Percentiles rank a stretch among this genome's conserved stretches.
phyloP scores from a whole-genome alignment of 2,329 filamentous ascomycete species.

The Dothiorella sarmentorum region DNA sequence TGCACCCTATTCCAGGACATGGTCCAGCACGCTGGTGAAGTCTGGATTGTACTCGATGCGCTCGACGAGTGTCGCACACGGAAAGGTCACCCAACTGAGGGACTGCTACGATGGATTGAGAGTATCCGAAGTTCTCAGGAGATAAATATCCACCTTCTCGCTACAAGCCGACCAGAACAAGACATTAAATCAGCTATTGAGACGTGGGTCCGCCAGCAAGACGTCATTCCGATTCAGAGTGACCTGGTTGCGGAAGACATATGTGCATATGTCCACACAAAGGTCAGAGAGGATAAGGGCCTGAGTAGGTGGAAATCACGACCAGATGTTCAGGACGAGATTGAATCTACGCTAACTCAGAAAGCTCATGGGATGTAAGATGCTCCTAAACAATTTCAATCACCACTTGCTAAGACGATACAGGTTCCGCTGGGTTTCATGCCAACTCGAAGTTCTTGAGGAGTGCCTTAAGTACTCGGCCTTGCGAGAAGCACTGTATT shows the following conservation, averaged over 20 bases:
- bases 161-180: background rate
- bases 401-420: background rate
- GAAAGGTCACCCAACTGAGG: background rate
- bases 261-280: background rate
- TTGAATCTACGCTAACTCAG: background rate
- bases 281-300: background rate
- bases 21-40: conserved; percentile 5
- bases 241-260: background rate
- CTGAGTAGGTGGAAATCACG: background rate
- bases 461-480: background rate
- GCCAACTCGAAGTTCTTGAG: conserved; percentile 17
- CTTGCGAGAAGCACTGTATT: background rate
- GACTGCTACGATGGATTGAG: conserved; percentile 17
- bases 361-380: background rate
- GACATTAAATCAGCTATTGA: background rate
- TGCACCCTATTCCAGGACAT: conserved; percentile 1
- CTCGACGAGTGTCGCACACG: conserved; percentile 20
- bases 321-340: background rate
- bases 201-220: background rate
- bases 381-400: background rate
- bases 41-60: conserved; percentile 20
- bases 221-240: background rate
- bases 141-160: background rate
- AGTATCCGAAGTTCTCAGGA: background rate
- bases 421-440: conserved; percentile 21